Conservation (phyloP, 2,329 filamentous ascomycete species). For the Fusarium sororula region DNA sequence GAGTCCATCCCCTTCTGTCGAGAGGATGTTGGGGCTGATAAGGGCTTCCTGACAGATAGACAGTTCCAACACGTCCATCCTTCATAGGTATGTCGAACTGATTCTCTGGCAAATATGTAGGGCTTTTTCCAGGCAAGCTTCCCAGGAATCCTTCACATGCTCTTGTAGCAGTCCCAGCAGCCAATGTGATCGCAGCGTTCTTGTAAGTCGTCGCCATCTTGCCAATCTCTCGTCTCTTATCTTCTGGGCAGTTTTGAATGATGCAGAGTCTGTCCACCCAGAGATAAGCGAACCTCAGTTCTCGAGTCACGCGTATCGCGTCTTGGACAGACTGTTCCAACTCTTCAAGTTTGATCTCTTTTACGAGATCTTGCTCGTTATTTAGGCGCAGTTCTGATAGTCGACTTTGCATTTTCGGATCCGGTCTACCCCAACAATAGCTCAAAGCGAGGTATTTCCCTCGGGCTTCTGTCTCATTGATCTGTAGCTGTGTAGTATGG, state of each 20-base stretch:
- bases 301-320: fast-evolving
- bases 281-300: neutral
- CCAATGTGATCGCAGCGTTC: neutral
- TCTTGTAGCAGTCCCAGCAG: neutral
- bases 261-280: slow-evolving; percentile 9
- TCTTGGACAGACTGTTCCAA: neutral
- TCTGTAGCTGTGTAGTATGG: fast-evolving
- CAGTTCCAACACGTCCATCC: fast-evolving
- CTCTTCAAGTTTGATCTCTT: neutral
- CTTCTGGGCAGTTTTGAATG: neutral
- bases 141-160: neutral
- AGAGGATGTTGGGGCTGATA: neutral
- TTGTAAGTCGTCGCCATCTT: neutral
- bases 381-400: fast-evolving
- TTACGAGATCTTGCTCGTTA: fast-evolving
- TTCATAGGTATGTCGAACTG: neutral
- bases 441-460: neutral
- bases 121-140: fast-evolving
- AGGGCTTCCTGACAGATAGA: fast-evolving
- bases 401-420: fast-evolving
- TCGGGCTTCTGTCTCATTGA: neutral
- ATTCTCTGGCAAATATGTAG: fast-evolving
- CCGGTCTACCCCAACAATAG: neutral
- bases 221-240: neutral
- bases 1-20: neutral